Base-by-base conservation (phyloP, 2,329 filamentous ascomycete species). In the Epichloe aotearoae region DNA sequence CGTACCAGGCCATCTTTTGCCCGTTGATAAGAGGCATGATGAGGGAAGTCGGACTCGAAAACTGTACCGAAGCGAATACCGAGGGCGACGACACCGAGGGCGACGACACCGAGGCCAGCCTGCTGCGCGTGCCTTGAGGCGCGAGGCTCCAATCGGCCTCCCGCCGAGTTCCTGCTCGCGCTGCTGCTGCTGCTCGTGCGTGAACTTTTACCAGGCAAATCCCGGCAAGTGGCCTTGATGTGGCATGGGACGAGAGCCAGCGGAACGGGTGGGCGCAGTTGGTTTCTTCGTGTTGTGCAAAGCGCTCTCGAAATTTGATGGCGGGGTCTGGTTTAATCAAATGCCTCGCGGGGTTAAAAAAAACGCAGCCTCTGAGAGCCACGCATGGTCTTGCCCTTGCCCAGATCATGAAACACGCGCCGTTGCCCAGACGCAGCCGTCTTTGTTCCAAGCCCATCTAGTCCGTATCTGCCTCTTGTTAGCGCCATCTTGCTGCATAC, bases 1-100 rank as follows among this genome's bases (percentile, higher is more conserved):
- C 82, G 61, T 76, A 86, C 83, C 83, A 86, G 63, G 83, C 83
- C 75, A 86, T 84, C 68, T 84, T 84, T 65, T 80, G 73, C 55
- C 82, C 83, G 61, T 85, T 79, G 57, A 86, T 81, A 46, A 82
- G 72, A 62, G 80, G 80, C 83, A 86, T 86, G 51, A 63, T 72
- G 63, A 23, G 41, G 41, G 5, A n/a, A 17, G 41, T 20, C 14
- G 34, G 12, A 7, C 19, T 44, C 40, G 40, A 17, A n/a, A 5
- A 34, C 19, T 49, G n/a, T 23, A 37, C 17, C 8, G 26, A 30
- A n/a, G 5, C 33, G 26, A 36, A 7, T 4, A 15, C 23, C 8
- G 11, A 33, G 30, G 10, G 11, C n/a, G 20, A 11, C n/a, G n/a
- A n/a, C n/a, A 15, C 23, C 8, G 11, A 33, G 30, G 10, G 11